These are phyloP conservation scores for Litchi chinensis DNA, from an alignment of 345 rosid species.

Conservation along the genomic window DNA sequence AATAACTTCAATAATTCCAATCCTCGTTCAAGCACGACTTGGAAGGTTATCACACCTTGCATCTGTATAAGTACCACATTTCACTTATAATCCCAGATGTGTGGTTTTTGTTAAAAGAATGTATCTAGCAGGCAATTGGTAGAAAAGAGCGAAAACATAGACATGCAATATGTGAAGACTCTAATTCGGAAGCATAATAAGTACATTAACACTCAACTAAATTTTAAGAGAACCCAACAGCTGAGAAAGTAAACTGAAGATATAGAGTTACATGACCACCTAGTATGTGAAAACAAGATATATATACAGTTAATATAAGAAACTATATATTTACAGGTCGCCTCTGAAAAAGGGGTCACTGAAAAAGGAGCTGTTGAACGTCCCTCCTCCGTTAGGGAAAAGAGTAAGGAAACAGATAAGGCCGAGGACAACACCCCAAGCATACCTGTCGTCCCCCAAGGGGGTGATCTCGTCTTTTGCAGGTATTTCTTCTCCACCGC, in stretches of 20 bases:
- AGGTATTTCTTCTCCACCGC: conserved; percentile 88
- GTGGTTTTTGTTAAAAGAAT: too few species aligned
- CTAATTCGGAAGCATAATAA: too few species aligned
- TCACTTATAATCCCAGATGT: too few species aligned
- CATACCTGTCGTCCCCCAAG: conserved; percentile 64
- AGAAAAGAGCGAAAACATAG: too few species aligned
- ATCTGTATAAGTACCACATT: too few species aligned
- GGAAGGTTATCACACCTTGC: too few species aligned
- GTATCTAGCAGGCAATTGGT: too few species aligned
- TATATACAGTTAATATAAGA: not conserved
- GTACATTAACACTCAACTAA: too few species aligned
- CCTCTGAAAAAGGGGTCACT: conserved; percentile 81
- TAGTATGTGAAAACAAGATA: not conserved
- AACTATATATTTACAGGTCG: conserved; percentile 36
- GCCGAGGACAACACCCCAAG: conserved; percentile 83
- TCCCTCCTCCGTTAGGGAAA: conserved; percentile 89
- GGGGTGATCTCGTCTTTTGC: conserved; percentile 89
- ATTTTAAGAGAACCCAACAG: too few species aligned
- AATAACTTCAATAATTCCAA: too few species aligned
- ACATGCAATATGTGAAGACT: too few species aligned
- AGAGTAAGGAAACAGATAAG: conserved; percentile 94
- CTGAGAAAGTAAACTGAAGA: not conserved
- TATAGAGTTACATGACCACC: not conserved
- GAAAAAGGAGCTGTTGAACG: conserved; percentile 77
- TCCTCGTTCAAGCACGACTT: too few species aligned